These are phyloP conservation scores for Endoconidiophora polonica DNA, from an alignment of 2,329 filamentous ascomycete genomes.

Conservation along the genomic window DNA sequence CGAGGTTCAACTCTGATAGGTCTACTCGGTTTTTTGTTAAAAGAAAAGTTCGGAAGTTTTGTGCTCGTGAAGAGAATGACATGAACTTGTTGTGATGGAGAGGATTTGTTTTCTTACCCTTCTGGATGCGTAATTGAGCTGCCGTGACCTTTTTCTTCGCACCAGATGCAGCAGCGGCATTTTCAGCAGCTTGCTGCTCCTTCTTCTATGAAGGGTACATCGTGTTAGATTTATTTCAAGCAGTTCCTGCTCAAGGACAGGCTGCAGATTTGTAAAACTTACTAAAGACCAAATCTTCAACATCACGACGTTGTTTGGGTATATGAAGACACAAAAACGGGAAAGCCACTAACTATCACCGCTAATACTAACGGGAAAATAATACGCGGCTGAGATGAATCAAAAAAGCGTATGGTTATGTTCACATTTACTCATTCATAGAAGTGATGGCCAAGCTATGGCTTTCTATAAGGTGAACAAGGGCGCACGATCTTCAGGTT, in stretches of 20 bases:
- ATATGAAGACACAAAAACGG: background rate
- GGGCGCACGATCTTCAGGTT: no score
- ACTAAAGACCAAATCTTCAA: constrained; percentile 99
- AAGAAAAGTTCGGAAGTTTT: no score
- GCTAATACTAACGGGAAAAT: no score
- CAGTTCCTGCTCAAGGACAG: constrained; percentile 13
- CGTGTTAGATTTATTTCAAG: constrained; percentile 13
- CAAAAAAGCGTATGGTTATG: no score
- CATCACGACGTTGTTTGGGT: constrained; percentile 34
- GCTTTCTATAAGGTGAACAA: no score
- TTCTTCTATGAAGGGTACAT: constrained; percentile 50
- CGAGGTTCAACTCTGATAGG: constrained; percentile 64
- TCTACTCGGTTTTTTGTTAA: constrained; percentile 30
- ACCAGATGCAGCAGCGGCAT: constrained; percentile 53
- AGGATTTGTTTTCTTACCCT: constrained; percentile 41
- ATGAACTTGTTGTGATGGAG: background rate
- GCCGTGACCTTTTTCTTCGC: constrained; percentile 99
- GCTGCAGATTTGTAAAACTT: constrained; percentile 18
- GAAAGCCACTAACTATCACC: no score
- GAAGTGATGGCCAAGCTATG: no score
- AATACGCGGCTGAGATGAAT: no score
- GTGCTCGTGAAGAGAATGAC: background rate
- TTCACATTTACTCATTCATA: no score
- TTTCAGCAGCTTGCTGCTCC: constrained; percentile 87
- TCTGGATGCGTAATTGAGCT: constrained; percentile 86